These are phyloP conservation scores for Melastoma malabathricum DNA, from an alignment of 345 rosid species.

Conservation along the genomic window DNA sequence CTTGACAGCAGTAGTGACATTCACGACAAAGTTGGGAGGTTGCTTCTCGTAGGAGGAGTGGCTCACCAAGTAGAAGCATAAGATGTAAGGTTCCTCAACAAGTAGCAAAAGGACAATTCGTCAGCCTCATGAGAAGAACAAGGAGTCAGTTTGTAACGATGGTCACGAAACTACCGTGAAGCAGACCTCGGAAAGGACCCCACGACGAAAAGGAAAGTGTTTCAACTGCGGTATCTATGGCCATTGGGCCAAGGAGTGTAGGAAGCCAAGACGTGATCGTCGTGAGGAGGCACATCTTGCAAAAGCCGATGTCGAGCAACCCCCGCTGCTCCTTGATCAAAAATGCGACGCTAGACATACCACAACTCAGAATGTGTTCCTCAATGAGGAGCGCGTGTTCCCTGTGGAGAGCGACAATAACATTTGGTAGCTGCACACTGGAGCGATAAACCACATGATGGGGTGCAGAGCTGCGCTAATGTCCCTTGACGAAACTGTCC, in stretches of 20 bases:
- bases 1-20: not conserved
- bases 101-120: too few species aligned
- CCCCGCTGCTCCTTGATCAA: too few species aligned
- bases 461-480: not conserved
- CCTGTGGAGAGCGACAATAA: not conserved
- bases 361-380: not conserved
- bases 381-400: slow-evolving; percentile 1
- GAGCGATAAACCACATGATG: not conserved
- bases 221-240: not conserved
- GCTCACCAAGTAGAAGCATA: not conserved
- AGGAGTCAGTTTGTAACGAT: too few species aligned
- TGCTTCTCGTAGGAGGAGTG: slow-evolving; percentile 2
- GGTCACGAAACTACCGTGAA: too few species aligned
- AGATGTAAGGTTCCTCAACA: too few species aligned
- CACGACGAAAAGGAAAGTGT: not conserved
- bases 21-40: not conserved
- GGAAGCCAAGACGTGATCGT: not conserved
- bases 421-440: slow-evolving; percentile 1
- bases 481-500: not conserved
- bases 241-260: not conserved
- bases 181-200: too few species aligned
- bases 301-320: too few species aligned
- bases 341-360: too few species aligned
- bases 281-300: not conserved
- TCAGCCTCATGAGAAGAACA: too few species aligned